These are phyloP conservation scores for Clitopilus passeckerianus DNA, from an alignment of 768 basidiomycete genomes.

Conservation along the genomic window DNA sequence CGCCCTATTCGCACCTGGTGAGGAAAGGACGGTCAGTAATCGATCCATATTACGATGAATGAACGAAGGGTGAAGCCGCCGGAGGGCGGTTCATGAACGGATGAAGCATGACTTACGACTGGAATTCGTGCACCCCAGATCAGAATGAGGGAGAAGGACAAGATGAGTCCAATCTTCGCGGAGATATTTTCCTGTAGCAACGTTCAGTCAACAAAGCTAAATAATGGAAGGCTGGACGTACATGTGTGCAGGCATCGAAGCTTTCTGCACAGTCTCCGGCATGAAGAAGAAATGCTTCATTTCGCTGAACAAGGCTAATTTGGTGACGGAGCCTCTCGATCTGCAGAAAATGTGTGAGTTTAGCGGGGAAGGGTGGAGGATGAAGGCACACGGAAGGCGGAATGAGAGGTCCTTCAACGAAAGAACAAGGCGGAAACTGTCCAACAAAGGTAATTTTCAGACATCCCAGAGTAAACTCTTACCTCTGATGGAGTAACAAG, in stretches of 20 bases:
- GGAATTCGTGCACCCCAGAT: conserved; percentile 92
- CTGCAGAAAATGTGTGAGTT: conserved; percentile 28
- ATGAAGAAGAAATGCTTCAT: conserved; percentile 91
- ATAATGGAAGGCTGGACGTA: conserved; percentile 25
- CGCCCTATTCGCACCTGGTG: conserved; percentile 75
- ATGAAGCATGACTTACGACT: conserved; percentile 51
- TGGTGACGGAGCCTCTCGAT: conserved; percentile 83
- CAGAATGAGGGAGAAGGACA: conserved; percentile 93
- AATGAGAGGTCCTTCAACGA: too few species aligned
- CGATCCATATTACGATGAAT: not conserved
- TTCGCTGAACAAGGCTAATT: conserved; percentile 72
- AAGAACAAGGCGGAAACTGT: too few species aligned
- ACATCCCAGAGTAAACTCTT: conserved; percentile 10
- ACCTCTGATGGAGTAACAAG: conserved; percentile 94
- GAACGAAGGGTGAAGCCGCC: not conserved
- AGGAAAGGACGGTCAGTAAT: not conserved
- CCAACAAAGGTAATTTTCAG: conserved; percentile 10
- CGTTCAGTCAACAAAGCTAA: conserved; percentile 1
- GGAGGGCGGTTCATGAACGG: not conserved
- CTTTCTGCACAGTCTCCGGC: conserved; percentile 98
- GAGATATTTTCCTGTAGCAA: conserved; percentile 72
- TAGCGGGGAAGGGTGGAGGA: conserved; percentile 20
- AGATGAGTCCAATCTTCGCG: conserved; percentile 83
- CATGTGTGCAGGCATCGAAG: conserved; percentile 87
- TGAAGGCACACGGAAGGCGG: too few species aligned